Evolutionary conservation across 345 rosid genomes (phyloP).

Genomic region (Aquilaria malaccensis): DNA sequence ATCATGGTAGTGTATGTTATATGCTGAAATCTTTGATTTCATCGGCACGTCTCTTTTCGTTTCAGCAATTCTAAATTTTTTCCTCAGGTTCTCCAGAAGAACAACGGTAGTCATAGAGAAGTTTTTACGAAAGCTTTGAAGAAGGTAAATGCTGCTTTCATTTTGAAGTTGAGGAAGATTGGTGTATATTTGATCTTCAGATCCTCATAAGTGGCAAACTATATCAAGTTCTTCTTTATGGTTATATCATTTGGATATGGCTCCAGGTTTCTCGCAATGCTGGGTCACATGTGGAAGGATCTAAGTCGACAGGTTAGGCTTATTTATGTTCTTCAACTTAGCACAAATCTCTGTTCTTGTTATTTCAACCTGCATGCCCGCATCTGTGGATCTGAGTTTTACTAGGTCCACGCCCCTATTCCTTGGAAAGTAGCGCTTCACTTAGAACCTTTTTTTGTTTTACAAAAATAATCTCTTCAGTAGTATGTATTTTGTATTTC

Average conservation of each 20-base stretch:
- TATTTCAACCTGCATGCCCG: too few relatives aligned
- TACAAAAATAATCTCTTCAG: too few relatives aligned
- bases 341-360: too few relatives aligned
- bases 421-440: too few relatives aligned
- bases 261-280: constrained; percentile 24
- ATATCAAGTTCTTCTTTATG: constrained; percentile 2
- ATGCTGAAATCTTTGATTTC: neutral
- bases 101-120: constrained; percentile 24
- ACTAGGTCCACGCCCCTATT: too few relatives aligned
- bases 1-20: constrained; percentile 22
- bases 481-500: too few relatives aligned
- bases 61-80: neutral
- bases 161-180: neutral
- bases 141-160: constrained; percentile 23
- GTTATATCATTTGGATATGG: constrained; percentile 17
- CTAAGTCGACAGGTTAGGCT: constrained; percentile 33
- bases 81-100: constrained; percentile 31
- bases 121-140: constrained; percentile 39
- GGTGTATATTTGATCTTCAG: neutral
- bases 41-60: neutral
- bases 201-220: neutral
- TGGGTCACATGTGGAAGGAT: constrained; percentile 18
- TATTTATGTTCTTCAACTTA: constrained; percentile 1
- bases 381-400: too few relatives aligned
- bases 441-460: too few relatives aligned